phyloP scores from a whole-genome alignment of 2,329 filamentous ascomycete species.

The Fusarium sublunatum region DNA sequence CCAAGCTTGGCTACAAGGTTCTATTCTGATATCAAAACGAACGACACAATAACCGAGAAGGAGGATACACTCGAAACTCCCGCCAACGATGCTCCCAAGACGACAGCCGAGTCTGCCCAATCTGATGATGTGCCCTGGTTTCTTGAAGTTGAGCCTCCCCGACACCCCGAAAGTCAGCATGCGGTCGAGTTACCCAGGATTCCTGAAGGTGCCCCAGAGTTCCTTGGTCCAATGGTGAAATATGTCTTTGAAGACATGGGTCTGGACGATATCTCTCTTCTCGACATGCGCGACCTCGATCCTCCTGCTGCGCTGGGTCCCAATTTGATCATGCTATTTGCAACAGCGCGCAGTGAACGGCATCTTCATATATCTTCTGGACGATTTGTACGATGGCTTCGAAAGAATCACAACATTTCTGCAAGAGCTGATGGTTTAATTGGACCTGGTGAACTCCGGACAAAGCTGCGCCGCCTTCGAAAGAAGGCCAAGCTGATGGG shows the following conservation, averaged over 20 bases:
- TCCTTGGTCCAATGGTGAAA: conserved; percentile 78
- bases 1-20: conserved; percentile 39
- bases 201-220: conserved; percentile 75
- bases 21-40: conserved; percentile 36
- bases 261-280: conserved; percentile 80
- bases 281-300: conserved; percentile 86
- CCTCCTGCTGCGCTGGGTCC: conserved; percentile 88
- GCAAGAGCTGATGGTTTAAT: conserved; percentile 89
- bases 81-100: conserved; percentile 22
- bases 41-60: conserved; percentile 31
- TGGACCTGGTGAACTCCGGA: conserved; percentile 90
- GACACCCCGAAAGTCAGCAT: conserved; percentile 62
- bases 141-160: conserved; percentile 75
- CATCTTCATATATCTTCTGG: conserved; percentile 93
- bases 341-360: conserved; percentile 89
- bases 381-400: conserved; percentile 87
- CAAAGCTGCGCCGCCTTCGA: conserved; percentile 82
- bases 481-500: conserved; percentile 85
- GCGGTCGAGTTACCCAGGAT: conserved; percentile 62
- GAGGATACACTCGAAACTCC: conserved; percentile 26
- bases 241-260: conserved; percentile 87
- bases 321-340: conserved; percentile 92
- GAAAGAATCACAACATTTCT: conserved; percentile 75
- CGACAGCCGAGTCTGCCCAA: conserved; percentile 49
- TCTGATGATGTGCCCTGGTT: conserved; percentile 78